These are phyloP conservation scores for Alternaria solani DNA, from an alignment of 2,329 filamentous ascomycete genomes.

Conservation along the genomic window DNA sequence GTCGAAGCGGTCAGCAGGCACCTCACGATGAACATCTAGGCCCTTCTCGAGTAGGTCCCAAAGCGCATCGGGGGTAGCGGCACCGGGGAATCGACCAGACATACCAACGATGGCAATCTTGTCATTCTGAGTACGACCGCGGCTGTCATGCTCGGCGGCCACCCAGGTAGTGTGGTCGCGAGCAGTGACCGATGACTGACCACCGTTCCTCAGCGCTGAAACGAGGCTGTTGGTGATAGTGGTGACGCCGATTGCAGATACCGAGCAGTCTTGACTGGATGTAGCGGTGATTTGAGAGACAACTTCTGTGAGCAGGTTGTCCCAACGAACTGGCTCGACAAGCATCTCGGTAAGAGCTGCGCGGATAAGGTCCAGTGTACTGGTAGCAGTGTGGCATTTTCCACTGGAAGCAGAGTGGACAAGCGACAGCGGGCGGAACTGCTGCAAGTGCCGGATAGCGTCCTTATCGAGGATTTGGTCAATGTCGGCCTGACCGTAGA, in stretches of 20 bases:
- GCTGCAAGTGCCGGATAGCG: constrained; percentile 52
- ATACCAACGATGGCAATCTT: constrained; percentile 89
- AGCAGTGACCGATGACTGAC: constrained; percentile 54
- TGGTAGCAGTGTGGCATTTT: constrained; percentile 56
- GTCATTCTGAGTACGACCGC: constrained; percentile 62
- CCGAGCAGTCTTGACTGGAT: constrained; percentile 52
- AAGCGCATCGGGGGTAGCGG: constrained; percentile 73
- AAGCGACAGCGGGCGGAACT: constrained; percentile 53
- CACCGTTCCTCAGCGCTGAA: constrained; percentile 62
- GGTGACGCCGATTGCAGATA: constrained; percentile 61
- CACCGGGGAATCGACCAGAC: constrained; percentile 78
- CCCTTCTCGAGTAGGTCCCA: constrained; percentile 80
- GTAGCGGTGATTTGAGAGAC: constrained; percentile 57
- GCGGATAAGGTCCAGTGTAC: constrained; percentile 56
- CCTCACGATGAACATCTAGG: constrained; percentile 73
- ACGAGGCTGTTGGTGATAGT: constrained; percentile 64
- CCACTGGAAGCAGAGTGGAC: constrained; percentile 59
- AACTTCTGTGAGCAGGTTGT: constrained; percentile 57
- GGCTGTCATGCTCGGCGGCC: constrained; percentile 34
- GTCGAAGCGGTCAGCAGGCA: constrained; percentile 77
- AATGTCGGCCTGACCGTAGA: constrained; percentile 61
- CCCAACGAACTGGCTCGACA: constrained; percentile 59
- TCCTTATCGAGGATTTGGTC: constrained; percentile 59
- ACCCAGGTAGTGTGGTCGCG: constrained; percentile 58
- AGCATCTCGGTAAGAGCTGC: constrained; percentile 57